These are phyloP conservation scores for Pichia rugopelliculosa DNA, from an alignment of 805 yeast genomes.

Conservation along the genomic window DNA sequence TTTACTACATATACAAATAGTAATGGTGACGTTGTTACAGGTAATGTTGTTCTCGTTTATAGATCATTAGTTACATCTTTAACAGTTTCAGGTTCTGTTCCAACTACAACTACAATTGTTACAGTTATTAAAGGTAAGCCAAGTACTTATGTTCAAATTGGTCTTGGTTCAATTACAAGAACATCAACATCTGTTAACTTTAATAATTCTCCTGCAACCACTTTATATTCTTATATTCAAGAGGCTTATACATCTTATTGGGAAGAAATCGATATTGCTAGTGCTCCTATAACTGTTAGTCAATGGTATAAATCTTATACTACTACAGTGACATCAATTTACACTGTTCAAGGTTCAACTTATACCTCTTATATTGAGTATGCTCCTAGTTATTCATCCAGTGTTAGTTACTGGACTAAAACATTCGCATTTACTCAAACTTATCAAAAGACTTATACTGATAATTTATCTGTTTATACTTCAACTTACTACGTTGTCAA, in stretches of 20 bases:
- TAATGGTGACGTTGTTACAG: background rate
- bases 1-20: background rate
- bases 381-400: slow-evolving; percentile 5
- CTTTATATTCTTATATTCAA: background rate
- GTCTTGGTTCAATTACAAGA: background rate
- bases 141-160: background rate
- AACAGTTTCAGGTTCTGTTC: background rate
- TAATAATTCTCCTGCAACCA: background rate
- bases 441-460: background rate
- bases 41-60: background rate
- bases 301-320: slow-evolving; percentile 4
- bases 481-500: slow-evolving; percentile 4
- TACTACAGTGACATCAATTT: background rate
- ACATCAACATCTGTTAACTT: background rate
- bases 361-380: background rate
- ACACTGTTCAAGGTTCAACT: background rate
- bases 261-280: background rate
- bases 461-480: slow-evolving; percentile 2
- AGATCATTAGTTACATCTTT: background rate
- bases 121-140: background rate
- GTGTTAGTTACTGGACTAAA: slow-evolving; percentile 7
- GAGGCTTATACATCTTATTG: background rate
- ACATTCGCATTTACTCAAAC: slow-evolving; percentile 4
- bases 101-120: background rate
- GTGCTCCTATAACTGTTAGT: background rate